Base-by-base conservation (phyloP, 352 stramenopile genomes). In the Phytophthora foliorum region DNA sequence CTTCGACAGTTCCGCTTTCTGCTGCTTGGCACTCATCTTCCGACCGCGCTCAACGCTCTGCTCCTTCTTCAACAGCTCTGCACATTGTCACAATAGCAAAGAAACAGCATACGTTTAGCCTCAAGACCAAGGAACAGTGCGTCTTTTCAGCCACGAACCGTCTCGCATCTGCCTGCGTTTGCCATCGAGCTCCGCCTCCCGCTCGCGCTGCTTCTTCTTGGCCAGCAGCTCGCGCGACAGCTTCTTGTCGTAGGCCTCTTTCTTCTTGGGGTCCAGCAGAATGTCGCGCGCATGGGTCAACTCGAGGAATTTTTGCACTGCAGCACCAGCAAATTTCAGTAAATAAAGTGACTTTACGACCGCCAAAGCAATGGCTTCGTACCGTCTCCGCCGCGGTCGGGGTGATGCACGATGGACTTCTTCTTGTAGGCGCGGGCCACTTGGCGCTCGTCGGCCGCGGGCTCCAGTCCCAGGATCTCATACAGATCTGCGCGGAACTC, bases 351-450 rank as follows among this genome's bases (percentile, higher is more conserved):
- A n/a, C n/a, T n/a, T n/a, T n/a, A n/a, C n/a, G n/a, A n/a, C n/a
- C n/a, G n/a, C n/a, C 21, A 13, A 65, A 32, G 1, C 17, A 22
- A n/a, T n/a, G 39, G 53, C 11, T 36, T 58, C 69, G 57, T 71
- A 95, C 87, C 86, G 46, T 96, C 86, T 53, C 88, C 88, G 14
- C 88, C 86, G 45, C 87, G 88, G 57, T 96, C 88, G 13, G 88
- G 88, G 50, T 96, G 88, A 29, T 94, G 84, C 39, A 85, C 44
- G 22, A 94, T 82, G 8, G 83, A 92, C 71, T 88, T 90, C 74
- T 92, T 92, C 69, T 91, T 94, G 68, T 94, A 96, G 1, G 88
- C 88, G 54, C 84, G 84, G n/a, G 84, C 81, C 17, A 96, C 81
- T 31, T 89, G 76, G 39, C 88, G 83, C 65, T 86, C 81, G 55